Conservation (phyloP, 805 yeast genomes). For the Cyberlindnera japonica region DNA sequence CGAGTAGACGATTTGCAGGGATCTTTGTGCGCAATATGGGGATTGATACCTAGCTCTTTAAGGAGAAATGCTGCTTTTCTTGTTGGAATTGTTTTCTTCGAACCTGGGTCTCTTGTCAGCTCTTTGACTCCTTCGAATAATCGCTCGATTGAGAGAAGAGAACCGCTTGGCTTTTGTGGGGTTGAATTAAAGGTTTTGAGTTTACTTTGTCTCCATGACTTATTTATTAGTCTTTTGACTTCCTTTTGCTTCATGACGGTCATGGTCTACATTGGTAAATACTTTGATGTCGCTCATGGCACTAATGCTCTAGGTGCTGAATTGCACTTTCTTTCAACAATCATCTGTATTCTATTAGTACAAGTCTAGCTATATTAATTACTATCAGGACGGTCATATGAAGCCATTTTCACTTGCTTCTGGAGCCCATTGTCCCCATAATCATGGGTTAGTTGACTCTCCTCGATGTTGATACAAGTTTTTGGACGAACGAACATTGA, state of each 20-base stretch:
- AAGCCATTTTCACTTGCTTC: background rate
- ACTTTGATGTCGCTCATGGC: constrained; percentile 29
- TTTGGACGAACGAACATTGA: constrained; percentile 34
- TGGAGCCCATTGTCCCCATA: constrained; percentile 24
- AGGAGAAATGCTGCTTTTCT: too few species aligned
- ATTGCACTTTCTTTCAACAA: constrained; percentile 38
- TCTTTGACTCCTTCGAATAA: too few species aligned
- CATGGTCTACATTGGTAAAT: constrained; percentile 1
- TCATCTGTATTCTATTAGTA: constrained; percentile 33
- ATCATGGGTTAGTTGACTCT: constrained; percentile 9
- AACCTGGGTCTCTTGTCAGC: too few species aligned
- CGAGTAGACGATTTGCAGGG: too few species aligned
- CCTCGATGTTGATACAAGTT: constrained; percentile 29
- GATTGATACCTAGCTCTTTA: too few species aligned
- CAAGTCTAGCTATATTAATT: background rate
- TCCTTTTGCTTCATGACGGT: constrained; percentile 2
- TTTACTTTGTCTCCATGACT: too few species aligned
- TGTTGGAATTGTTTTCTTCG: too few species aligned
- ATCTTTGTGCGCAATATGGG: too few species aligned
- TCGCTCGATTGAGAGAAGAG: too few species aligned
- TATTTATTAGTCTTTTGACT: too few species aligned
- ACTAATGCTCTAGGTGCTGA: constrained; percentile 42
- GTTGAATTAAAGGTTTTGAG: too few species aligned
- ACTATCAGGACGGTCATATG: background rate
- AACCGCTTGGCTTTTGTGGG: too few species aligned